Evolutionary conservation across 495 filamentous ascomycete genomes (phyloP), one percentile per base, ranked within the genome.

Genomic region (Cairneyella variabilis): DNA sequence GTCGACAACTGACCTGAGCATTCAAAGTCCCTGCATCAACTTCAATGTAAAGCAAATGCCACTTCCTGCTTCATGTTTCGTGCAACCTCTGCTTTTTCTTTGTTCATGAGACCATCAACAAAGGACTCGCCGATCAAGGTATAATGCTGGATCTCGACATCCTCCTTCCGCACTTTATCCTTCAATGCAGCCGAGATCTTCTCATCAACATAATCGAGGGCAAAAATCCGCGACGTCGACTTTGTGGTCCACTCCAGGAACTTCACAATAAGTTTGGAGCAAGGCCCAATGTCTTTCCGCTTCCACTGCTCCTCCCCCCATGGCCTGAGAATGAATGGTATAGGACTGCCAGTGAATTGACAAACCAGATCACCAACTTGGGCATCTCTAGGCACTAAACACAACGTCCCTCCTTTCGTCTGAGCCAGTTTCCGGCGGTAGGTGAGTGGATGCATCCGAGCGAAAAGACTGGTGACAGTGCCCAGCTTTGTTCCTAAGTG

Each of bases 111-210:
- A 3, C 38, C 45, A 23, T 56, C 30, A 22, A 48, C 42, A 26
- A 49, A 56, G 17, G 32, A 57, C 47, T 60, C 58, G 12, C 53
- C 53, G 28, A 60, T 53, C 17, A 57, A 57, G n/a, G 20, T 44
- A 51, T 51, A 51, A 40, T 40, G 37, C 10, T 14, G 45, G 17
- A 17, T 34, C 14, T 56, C 48, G 30, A 56, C 54, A 16, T 25
- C 26, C 20, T 6, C 45, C 36, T 27, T 27, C 4, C 4, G 4
- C 16, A 22, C 42, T 11, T 5, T 11, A 7, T 16, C 37, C 17
- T 40, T 20, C 17, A 34, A 14, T 34, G 7, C 37, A n/a, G 5
- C 6, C 37, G 16, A 40, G 16, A 8, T 20, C 17, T 17, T 20
- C 17, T 6, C 16, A 8, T 9, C 37, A 40, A 40, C 37, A 5